Evolutionary conservation across 2,329 filamentous ascomycete genomes (phyloP), one percentile per base, ranked within the genome.

Genomic region (Chrysoporthe cubensis): DNA sequence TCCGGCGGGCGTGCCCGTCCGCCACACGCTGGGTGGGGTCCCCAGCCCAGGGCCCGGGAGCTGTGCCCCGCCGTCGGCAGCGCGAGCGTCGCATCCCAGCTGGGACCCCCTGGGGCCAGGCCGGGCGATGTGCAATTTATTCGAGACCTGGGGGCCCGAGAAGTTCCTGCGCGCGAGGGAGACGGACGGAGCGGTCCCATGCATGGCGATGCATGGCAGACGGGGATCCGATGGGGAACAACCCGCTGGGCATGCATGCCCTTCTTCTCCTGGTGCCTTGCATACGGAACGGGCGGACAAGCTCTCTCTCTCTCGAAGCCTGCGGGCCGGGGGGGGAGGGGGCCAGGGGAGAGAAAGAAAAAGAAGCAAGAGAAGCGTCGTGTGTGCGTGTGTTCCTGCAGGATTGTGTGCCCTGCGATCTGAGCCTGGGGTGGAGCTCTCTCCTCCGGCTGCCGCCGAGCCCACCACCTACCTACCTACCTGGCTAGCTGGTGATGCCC

Each of bases 171-270:
- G 46, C 26, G n/a, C 50, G 37, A 56, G 43, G n/a, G 52, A 56
- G 40, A 37, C 18, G 46, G 1, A 54, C 26, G 50, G 4, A 52
- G 11, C 21, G 6, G 34, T 57, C 56, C 64, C 64, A 62, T 62
- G 64, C 64, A 62, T 57, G 34, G 26, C 48, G 40, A 40, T 59
- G 62, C 65, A 66, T 63, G 59, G 59, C 52, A 34, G 26, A 63
- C 65, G 59, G 60, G 43, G 65, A 66, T 66, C 58, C 26, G 58
- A 14, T 26, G 18, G 16, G 42, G 57, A 52, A 46, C n/a, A 57
- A 14, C 14, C 18, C 9, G 37, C 37, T 7, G 37, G 37, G 26
- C 26, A 26, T 26, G 26, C 26, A 26, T 26, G 26, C 26, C 37
- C 5, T 40, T 9, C 37, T 9, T 37, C 54, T 43, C 46, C 34